These are phyloP conservation scores for Ophiostoma sp. DNA, from an alignment of 2,329 filamentous ascomycete genomes.

Conservation along the genomic window DNA sequence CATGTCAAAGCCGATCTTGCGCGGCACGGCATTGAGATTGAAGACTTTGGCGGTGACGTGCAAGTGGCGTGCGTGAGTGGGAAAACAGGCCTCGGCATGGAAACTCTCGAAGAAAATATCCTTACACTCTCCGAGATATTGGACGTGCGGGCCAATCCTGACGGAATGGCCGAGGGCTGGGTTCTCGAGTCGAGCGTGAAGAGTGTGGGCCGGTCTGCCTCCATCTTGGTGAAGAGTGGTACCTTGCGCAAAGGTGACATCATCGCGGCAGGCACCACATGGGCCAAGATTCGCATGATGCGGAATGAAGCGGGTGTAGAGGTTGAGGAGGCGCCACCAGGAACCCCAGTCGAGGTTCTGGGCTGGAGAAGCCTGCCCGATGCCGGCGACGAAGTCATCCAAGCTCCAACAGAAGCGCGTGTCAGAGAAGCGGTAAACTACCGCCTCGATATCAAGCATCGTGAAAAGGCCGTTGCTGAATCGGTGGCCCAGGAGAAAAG, in stretches of 20 bases:
- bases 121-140: conserved; percentile 84
- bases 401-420: conserved; percentile 74
- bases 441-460: conserved; percentile 69
- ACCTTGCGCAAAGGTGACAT: conserved; percentile 79
- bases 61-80: conserved; percentile 90
- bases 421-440: conserved; percentile 78
- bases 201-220: conserved; percentile 79
- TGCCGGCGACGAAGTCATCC: conserved; percentile 84
- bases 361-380: conserved; percentile 85
- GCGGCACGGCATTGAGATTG: conserved; percentile 80
- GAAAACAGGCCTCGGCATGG: conserved; percentile 90
- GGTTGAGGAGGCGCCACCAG: conserved; percentile 74
- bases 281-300: conserved; percentile 80
- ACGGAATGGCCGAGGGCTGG: conserved; percentile 86
- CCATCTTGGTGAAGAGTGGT: conserved; percentile 83
- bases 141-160: conserved; percentile 78
- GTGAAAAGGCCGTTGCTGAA: conserved; percentile 73
- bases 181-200: conserved; percentile 90
- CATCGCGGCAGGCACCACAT: conserved; percentile 84
- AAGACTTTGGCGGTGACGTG: conserved; percentile 92
- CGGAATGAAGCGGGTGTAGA: conserved; percentile 79
- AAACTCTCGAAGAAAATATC: conserved; percentile 87
- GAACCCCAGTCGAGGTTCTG: conserved; percentile 86
- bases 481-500: conserved; percentile 71
- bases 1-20: conserved; percentile 86